Evolutionary conservation across 345 rosid genomes (phyloP).

Genomic region (Arabidopsis thaliana): DNA sequence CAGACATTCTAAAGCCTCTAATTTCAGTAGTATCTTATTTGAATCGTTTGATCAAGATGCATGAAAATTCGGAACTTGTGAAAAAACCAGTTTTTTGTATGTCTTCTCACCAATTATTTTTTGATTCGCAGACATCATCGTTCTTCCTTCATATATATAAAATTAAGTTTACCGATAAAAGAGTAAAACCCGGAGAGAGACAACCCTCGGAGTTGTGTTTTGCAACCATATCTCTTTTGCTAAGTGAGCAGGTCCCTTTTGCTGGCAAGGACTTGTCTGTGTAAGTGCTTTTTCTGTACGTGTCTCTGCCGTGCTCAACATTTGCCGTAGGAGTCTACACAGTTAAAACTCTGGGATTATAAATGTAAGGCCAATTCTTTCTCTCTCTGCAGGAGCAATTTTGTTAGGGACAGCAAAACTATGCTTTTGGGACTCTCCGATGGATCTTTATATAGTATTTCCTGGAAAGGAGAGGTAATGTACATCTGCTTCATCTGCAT

Average conservation of each 20-base stretch:
- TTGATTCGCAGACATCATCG: slow-evolving; percentile 79
- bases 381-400: slow-evolving; percentile 73
- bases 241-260: slow-evolving; percentile 89
- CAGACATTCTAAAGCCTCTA: background rate
- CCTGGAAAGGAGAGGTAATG: slow-evolving; percentile 99
- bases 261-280: slow-evolving; percentile 65
- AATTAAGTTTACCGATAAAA: slow-evolving; percentile 75
- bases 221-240: slow-evolving; percentile 70
- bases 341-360: background rate
- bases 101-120: background rate
- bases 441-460: slow-evolving; percentile 80
- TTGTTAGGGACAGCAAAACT: slow-evolving; percentile 74
- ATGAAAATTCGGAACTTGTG: background rate
- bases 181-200: slow-evolving; percentile 71
- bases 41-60: slow-evolving; percentile 1
- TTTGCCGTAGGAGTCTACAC: slow-evolving; percentile 6
- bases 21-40: slow-evolving; percentile 6
- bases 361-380: slow-evolving; percentile 24
- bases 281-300: slow-evolving; percentile 56
- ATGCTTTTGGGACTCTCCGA: slow-evolving; percentile 88
- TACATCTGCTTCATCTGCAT: slow-evolving; percentile 17
- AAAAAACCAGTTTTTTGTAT: background rate
- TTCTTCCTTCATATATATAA: slow-evolving; percentile 87
- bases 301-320: slow-evolving; percentile 23
- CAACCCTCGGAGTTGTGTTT: slow-evolving; percentile 71